Evolutionary conservation across 1,139 yeast genomes (phyloP), one percentile per base, ranked within the genome.

Genomic region (Suhomyces ambrosiae): DNA sequence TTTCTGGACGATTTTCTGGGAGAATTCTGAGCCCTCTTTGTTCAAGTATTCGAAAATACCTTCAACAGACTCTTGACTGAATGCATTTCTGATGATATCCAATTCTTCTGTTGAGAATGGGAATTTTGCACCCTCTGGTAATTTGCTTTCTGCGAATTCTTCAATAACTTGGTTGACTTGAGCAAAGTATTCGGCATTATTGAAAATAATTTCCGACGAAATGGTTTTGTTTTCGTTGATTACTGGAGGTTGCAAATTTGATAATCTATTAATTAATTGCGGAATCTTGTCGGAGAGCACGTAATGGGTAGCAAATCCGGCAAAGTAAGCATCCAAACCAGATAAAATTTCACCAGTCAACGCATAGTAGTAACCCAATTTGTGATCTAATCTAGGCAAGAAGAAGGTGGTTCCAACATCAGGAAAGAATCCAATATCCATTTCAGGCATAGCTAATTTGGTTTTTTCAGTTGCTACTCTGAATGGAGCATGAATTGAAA

Each of bases 341-440:
- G 65, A 61, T 49, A 92, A 64, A 21, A 85, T 71, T 42, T 82
- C 83, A 34, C 97, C 96, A 2, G 98, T 90, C 50, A 92, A 69
- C 11, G 96, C 94, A 45, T 88, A 68, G 61, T 86, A 92, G 58
- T 82, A 78, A 31, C 97, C 97, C 44, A 90, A 65, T 54, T 86
- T 80, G 43, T 87, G 88, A 54, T 86, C 92, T 45, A 89, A 65
- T 49, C 87, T 77, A 27, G 96, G 88, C 50, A 94, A 70, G 64
- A 90, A 90, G 63, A 86, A 90, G 5, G 95, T 81, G 27, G 95
- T 84, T 29, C 97, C 98, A 7, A 92, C 97, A 60, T 92, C 99
- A 7, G 96, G 96, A 68, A 87, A 86, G 61, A 90, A 88, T 0
- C 99, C 99, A 59, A 94, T 92, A 53, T 87, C 92, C 74, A 94